A percentile compares a stretch with the other conserved stretches of the same genome.
Evolutionary conservation across 495 filamentous ascomycete species (phyloP).

Genomic region (Penicillium manginii): DNA sequence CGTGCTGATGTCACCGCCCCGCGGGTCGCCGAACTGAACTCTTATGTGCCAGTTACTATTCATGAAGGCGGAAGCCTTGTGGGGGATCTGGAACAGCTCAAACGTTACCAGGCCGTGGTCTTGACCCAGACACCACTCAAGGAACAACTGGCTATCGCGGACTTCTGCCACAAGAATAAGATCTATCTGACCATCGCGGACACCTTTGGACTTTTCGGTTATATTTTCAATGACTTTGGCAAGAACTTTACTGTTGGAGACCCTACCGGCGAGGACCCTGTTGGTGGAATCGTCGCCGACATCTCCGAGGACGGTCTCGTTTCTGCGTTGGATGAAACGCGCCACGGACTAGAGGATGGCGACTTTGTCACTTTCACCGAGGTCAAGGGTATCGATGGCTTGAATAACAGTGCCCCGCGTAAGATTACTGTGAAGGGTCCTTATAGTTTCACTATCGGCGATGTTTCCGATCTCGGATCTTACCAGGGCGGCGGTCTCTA

Average conservation of each 20-base stretch:
- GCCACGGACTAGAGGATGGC: conserved; percentile 94
- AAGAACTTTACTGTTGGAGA: conserved; percentile 89
- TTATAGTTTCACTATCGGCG: conserved; percentile 96
- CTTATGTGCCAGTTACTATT: conserved; percentile 86
- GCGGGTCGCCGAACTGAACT: conserved; percentile 91
- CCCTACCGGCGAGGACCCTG: conserved; percentile 83
- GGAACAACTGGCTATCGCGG: conserved; percentile 79
- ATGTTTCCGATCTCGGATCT: conserved; percentile 81
- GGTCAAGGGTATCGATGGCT: conserved; percentile 86
- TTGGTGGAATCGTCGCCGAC: conserved; percentile 86
- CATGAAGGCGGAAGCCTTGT: conserved; percentile 67
- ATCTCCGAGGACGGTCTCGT: conserved; percentile 90
- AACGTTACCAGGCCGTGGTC: conserved; percentile 89
- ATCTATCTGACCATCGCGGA: conserved; percentile 88
- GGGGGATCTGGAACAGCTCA: conserved; percentile 73
- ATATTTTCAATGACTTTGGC: conserved; percentile 97
- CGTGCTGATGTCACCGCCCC: conserved; percentile 85
- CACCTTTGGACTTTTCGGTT: conserved; percentile 91
- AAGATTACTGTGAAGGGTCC: conserved; percentile 94
- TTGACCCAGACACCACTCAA: conserved; percentile 81
- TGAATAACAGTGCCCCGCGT: conserved; percentile 80
- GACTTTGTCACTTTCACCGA: conserved; percentile 96
- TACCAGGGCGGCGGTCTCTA: conserved; percentile 89
- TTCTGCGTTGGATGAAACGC: conserved; percentile 91
- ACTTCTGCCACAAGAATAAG: conserved; percentile 90